phyloP scores from a whole-genome alignment of 352 stramenopile species.

The Pythium volutum region DNA sequence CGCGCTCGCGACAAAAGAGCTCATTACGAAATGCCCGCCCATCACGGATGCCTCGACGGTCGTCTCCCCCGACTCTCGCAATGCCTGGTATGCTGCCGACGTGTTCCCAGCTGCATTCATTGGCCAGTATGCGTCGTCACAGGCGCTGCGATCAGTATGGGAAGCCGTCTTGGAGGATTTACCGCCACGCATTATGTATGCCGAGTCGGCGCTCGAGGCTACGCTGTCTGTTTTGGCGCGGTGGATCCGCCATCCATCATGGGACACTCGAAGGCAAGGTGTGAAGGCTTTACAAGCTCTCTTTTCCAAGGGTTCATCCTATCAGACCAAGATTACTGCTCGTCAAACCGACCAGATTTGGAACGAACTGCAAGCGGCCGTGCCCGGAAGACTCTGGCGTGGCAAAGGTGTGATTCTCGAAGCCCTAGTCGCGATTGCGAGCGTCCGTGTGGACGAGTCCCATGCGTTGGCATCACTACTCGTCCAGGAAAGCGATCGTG shows the following conservation, averaged over 20 bases:
- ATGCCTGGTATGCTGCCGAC: constrained; percentile 61
- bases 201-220: constrained; percentile 41
- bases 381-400: constrained; percentile 71
- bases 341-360: constrained; percentile 53
- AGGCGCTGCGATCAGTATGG: constrained; percentile 50
- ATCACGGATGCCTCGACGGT: constrained; percentile 35
- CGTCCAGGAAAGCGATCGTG: constrained; percentile 56
- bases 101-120: constrained; percentile 76
- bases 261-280: constrained; percentile 73
- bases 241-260: constrained; percentile 65
- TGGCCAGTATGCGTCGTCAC: constrained; percentile 57
- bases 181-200: constrained; percentile 58
- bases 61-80: constrained; percentile 39
- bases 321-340: constrained; percentile 38
- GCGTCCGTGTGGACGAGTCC: constrained; percentile 26
- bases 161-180: constrained; percentile 59
- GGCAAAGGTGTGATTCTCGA: constrained; percentile 77
- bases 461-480: constrained; percentile 38
- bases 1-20: constrained; percentile 62
- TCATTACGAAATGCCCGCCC: constrained; percentile 57
- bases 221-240: constrained; percentile 38
- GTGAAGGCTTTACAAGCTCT: constrained; percentile 57
- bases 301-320: constrained; percentile 39
- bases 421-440: constrained; percentile 52
- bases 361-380: constrained; percentile 39